Evolutionary conservation across 768 basidiomycete species (phyloP).

Genomic region (Mycena latifolia): DNA sequence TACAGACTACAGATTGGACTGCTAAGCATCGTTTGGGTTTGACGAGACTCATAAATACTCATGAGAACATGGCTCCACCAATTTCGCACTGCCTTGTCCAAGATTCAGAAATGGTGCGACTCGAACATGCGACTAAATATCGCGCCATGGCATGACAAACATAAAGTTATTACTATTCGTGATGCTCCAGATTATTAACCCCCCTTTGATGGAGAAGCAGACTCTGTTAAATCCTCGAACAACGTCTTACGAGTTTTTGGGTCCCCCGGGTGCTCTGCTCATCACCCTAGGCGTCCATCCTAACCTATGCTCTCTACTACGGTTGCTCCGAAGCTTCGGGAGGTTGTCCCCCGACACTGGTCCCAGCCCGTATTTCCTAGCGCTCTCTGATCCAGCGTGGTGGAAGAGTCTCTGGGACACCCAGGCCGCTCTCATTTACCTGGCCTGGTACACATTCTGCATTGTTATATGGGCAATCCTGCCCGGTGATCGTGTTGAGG

Average conservation of each 20-base stretch:
- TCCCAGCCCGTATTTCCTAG: slow-evolving; percentile 58
- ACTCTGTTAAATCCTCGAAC: slow-evolving; percentile 73
- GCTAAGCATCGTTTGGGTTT: no score
- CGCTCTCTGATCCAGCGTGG: slow-evolving; percentile 64
- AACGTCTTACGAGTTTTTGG: slow-evolving; percentile 82
- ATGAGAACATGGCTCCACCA: background rate
- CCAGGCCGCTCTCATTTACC: slow-evolving; percentile 80
- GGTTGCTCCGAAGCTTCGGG: slow-evolving; percentile 78
- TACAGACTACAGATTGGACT: no score
- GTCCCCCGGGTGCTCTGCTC: slow-evolving; percentile 80
- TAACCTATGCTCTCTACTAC: slow-evolving; percentile 83
- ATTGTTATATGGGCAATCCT: slow-evolving; percentile 84
- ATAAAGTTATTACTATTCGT: background rate
- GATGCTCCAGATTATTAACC: background rate
- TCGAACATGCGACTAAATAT: background rate
- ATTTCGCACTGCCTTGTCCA: background rate
- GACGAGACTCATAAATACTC: no score
- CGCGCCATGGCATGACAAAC: slow-evolving; percentile 1
- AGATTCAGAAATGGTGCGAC: slow-evolving; percentile 3
- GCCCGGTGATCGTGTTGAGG: slow-evolving; percentile 79
- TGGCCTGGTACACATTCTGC: slow-evolving; percentile 90
- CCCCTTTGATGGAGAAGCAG: background rate
- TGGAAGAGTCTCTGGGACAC: slow-evolving; percentile 87
- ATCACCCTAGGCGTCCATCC: slow-evolving; percentile 78
- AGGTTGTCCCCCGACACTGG: slow-evolving; percentile 71